Conservation (phyloP, 129 eudicot species). For the Scalesia atractyloides region DNA sequence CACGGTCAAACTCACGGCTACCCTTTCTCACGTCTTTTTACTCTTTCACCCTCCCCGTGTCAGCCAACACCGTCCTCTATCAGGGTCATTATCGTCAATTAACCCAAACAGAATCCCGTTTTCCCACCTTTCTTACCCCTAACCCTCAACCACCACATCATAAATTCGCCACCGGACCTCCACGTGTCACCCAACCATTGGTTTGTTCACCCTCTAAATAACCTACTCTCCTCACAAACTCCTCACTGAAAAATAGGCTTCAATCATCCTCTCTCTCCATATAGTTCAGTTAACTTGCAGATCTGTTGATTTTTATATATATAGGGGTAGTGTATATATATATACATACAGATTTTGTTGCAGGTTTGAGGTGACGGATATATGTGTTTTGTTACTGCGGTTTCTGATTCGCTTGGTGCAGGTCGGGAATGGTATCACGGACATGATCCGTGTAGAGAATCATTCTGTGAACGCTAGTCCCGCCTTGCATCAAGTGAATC, state of each 20-base stretch:
- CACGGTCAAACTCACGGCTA: not conserved
- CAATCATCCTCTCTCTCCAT: not conserved
- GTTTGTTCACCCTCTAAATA: slow-evolving; percentile 34
- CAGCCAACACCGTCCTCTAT: not conserved
- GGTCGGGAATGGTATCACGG: slow-evolving; percentile 84
- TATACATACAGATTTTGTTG: slow-evolving; percentile 17
- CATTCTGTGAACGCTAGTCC: slow-evolving; percentile 42
- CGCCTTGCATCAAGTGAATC: slow-evolving; percentile 90
- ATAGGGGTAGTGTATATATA: too few species aligned
- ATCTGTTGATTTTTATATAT: slow-evolving; percentile 23
- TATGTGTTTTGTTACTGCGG: slow-evolving; percentile 39
- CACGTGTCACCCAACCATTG: slow-evolving; percentile 39
- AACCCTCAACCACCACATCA: slow-evolving; percentile 24
- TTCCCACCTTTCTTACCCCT: slow-evolving; percentile 10
- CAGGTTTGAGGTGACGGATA: not conserved
- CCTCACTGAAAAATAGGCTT: slow-evolving; percentile 14
- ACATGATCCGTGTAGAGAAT: not conserved
- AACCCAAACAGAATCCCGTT: slow-evolving; percentile 13
- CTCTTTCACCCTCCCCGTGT: not conserved
- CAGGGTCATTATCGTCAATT: slow-evolving; percentile 17
- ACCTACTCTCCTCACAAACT: not conserved
- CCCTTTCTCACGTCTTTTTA: not conserved
- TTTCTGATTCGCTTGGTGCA: slow-evolving; percentile 99
- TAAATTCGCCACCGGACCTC: slow-evolving; percentile 22
- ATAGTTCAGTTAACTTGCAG: slow-evolving; percentile 3